Evolutionary conservation across 257 asterid genomes (phyloP).

Genomic region (Jacaranda mimosifolia): DNA sequence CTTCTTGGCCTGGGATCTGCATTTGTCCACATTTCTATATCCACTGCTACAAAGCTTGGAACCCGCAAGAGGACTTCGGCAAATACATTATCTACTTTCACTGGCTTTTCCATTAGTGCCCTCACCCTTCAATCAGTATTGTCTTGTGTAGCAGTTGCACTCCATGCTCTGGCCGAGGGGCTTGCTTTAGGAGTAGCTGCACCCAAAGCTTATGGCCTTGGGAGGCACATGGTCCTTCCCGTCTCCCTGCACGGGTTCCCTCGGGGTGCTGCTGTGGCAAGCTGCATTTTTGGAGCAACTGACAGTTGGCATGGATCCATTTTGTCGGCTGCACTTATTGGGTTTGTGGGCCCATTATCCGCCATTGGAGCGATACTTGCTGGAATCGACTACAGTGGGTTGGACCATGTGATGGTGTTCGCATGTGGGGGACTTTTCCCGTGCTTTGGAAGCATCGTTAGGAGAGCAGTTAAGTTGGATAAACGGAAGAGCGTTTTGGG

Average conservation of each 20-base stretch:
- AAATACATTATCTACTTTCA: conserved; percentile 52
- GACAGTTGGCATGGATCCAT: conserved; percentile 93
- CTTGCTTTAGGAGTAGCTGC: conserved; percentile 98
- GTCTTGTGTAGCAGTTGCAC: conserved; percentile 75
- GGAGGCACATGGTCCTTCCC: conserved; percentile 95
- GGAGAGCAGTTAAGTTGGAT: conserved; percentile 76
- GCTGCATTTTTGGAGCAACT: conserved; percentile 91
- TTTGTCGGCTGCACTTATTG: conserved; percentile 77
- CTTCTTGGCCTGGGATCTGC: conserved; percentile 68
- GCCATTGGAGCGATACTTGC: conserved; percentile 91
- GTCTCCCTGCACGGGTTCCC: conserved; percentile 96
- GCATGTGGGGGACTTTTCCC: conserved; percentile 95
- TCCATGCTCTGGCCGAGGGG: conserved; percentile 95
- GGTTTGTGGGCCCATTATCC: conserved; percentile 84
- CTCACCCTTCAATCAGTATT: conserved; percentile 83
- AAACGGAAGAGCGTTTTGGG: conserved; percentile 72
- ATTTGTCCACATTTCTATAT: conserved; percentile 55
- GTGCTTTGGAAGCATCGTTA: conserved; percentile 74
- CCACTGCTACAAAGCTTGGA: conserved; percentile 61
- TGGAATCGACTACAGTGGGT: conserved; percentile 88
- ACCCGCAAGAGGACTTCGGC: conserved; percentile 73
- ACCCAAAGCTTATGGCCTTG: conserved; percentile 96
- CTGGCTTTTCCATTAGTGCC: conserved; percentile 65
- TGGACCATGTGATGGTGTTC: conserved; percentile 86
- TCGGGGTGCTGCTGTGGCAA: conserved; percentile 96